Conservation (phyloP, 352 stramenopile genomes). For the Pythium angustatum region DNA sequence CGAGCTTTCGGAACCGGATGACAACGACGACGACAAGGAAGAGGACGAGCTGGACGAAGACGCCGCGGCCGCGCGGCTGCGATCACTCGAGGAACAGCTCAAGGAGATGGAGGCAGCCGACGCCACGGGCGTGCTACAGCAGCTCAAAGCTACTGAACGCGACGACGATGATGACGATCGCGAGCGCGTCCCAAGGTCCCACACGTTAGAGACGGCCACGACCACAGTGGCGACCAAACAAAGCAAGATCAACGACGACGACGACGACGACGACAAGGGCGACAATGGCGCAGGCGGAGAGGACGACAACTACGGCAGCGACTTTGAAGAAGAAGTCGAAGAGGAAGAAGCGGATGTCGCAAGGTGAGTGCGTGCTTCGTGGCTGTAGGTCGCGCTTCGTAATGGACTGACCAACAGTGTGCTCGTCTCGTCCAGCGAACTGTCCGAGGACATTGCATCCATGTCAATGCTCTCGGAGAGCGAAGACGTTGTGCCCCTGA, state of each 20-base stretch:
- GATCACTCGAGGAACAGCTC: conserved; percentile 72
- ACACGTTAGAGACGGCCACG: conserved; percentile 2
- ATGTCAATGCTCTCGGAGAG: conserved; percentile 56
- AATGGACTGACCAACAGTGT: no score
- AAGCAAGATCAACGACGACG: conserved; percentile 11
- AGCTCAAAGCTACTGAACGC: conserved; percentile 52
- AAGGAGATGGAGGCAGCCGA: conserved; percentile 85
- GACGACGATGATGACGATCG: conserved; percentile 34
- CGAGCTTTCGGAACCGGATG: conserved; percentile 16
- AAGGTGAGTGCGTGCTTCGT: no score
- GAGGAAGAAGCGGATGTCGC: conserved; percentile 60
- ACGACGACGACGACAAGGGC: conserved; percentile 2
- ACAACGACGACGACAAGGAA: conserved; percentile 25
- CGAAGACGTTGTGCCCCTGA: conserved; percentile 28
- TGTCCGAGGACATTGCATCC: conserved; percentile 65
- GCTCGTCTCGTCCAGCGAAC: no score
- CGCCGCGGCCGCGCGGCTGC: conserved; percentile 54
- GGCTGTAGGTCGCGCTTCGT: no score
- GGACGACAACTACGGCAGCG: conserved; percentile 70
- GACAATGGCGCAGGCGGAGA: conserved; percentile 40
- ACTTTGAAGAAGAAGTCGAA: conserved; percentile 69
- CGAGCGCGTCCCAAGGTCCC: conserved; percentile 5
- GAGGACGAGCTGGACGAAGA: conserved; percentile 70
- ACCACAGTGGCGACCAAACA: conserved; percentile 13
- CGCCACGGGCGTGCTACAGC: conserved; percentile 72